These are phyloP conservation scores for Colletotrichum sp. DNA, from an alignment of 2,329 filamentous ascomycete genomes.

Conservation along the genomic window DNA sequence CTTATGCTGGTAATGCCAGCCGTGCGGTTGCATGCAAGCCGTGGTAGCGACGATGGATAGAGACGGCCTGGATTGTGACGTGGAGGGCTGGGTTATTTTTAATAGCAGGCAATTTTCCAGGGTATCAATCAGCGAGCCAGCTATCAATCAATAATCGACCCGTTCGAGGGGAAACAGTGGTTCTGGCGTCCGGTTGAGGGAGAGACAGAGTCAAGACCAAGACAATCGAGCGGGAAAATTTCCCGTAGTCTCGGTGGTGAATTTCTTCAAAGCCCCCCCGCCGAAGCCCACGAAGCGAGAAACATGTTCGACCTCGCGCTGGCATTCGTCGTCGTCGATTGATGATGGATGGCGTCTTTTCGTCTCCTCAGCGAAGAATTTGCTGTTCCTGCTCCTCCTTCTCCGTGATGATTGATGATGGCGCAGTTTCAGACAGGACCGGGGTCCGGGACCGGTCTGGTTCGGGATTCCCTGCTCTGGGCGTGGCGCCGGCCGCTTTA, in stretches of 20 bases:
- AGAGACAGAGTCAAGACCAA: not conserved
- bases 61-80: not conserved
- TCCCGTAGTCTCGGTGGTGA: not conserved
- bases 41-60: not conserved
- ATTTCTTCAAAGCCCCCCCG: not conserved
- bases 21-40: not conserved
- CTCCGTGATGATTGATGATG: constrained; percentile 16
- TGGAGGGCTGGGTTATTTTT: constrained; percentile 8
- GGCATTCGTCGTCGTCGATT: not conserved
- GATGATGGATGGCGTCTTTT: not conserved
- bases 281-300: not conserved
- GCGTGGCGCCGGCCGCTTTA: not conserved
- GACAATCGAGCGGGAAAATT: not conserved
- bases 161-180: not conserved
- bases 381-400: not conserved
- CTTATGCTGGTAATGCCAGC: not conserved
- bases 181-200: not conserved
- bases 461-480: not conserved
- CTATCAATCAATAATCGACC: not conserved
- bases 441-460: constrained; percentile 5
- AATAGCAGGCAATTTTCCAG: not conserved
- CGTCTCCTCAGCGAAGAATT: not conserved
- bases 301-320: not conserved
- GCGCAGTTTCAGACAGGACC: constrained; percentile 18
- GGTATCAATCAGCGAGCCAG: not conserved